A percentile compares a stretch with the other conserved stretches of the same genome.
Conservation (phyloP, 2,329 filamentous ascomycete genomes). For the Microsporum canis region DNA sequence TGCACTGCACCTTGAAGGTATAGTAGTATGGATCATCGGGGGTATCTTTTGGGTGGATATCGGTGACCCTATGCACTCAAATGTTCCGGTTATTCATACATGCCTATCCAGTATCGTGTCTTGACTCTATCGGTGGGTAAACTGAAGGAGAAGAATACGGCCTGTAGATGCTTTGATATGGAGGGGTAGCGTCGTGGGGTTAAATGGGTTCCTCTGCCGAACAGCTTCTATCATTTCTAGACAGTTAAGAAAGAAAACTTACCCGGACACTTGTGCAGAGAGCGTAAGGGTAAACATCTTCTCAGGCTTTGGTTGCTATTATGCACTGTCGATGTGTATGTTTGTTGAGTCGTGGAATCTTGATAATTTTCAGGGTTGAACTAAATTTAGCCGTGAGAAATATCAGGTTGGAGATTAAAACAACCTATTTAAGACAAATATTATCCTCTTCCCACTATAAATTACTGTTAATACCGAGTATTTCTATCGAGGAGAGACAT, state of each 20-base stretch:
- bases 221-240: background rate
- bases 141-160: background rate
- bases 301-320: background rate
- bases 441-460: no score
- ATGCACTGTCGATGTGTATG: background rate
- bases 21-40: constrained; percentile 82
- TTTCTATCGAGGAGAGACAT: no score
- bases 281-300: constrained; percentile 31
- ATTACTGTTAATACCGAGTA: no score
- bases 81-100: background rate
- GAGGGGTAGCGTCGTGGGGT: background rate
- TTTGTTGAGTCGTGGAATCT: constrained; percentile 5
- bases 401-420: no score
- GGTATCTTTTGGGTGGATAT: constrained; percentile 74
- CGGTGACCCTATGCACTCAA: constrained; percentile 61
- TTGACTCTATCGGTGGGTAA: background rate
- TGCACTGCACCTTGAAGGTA: constrained; percentile 96
- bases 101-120: background rate
- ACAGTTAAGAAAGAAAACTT: background rate
- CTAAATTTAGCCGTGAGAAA: background rate
- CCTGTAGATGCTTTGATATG: background rate
- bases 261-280: constrained; percentile 30
- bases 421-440: no score
- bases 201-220: background rate
- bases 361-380: background rate